Conservation (phyloP, 1,284 basidiomycete genomes). For the Coniophora puteana region DNA sequence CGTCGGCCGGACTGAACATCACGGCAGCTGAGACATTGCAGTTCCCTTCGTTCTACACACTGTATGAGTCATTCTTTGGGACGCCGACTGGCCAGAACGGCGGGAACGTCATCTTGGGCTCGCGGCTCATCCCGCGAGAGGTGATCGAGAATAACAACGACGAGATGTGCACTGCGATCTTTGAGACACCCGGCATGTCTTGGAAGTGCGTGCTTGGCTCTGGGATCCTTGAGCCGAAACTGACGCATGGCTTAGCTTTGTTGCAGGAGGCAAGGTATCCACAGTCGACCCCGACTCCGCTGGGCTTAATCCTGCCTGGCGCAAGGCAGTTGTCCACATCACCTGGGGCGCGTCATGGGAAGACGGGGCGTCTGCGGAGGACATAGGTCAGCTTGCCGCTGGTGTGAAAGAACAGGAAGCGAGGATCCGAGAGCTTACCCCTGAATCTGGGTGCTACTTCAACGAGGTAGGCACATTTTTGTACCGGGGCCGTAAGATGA, state of each 20-base stretch:
- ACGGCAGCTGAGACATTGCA: slow-evolving; percentile 13
- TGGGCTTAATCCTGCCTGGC: slow-evolving; percentile 38
- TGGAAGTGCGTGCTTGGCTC: too few species aligned
- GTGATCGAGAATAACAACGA: slow-evolving; percentile 23
- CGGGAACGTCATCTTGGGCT: slow-evolving; percentile 25
- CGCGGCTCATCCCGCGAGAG: slow-evolving; percentile 31
- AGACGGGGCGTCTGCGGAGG: slow-evolving; percentile 22
- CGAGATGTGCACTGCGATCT: too few species aligned
- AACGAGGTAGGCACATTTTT: slow-evolving; percentile 39
- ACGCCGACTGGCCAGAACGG: too few species aligned
- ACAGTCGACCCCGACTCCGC: slow-evolving; percentile 30
- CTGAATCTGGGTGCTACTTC: slow-evolving; percentile 31
- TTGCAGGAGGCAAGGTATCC: slow-evolving; percentile 34
- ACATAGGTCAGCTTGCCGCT: too few species aligned
- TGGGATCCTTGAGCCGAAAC: too few species aligned
- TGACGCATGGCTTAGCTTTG: too few species aligned
- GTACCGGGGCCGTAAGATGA: background rate
- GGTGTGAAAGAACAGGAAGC: too few species aligned
- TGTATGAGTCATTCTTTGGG: slow-evolving; percentile 14
- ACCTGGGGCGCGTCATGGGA: slow-evolving; percentile 25
- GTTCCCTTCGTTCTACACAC: slow-evolving; percentile 25
- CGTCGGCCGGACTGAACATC: slow-evolving; percentile 14
- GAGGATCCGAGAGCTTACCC: slow-evolving; percentile 18
- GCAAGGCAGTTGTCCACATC: slow-evolving; percentile 29
- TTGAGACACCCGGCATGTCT: background rate